Percentiles rank a stretch among this genome's conserved stretches.
Conservation (phyloP, 2,329 filamentous ascomycete genomes). For the Leptographium galeiforme region DNA sequence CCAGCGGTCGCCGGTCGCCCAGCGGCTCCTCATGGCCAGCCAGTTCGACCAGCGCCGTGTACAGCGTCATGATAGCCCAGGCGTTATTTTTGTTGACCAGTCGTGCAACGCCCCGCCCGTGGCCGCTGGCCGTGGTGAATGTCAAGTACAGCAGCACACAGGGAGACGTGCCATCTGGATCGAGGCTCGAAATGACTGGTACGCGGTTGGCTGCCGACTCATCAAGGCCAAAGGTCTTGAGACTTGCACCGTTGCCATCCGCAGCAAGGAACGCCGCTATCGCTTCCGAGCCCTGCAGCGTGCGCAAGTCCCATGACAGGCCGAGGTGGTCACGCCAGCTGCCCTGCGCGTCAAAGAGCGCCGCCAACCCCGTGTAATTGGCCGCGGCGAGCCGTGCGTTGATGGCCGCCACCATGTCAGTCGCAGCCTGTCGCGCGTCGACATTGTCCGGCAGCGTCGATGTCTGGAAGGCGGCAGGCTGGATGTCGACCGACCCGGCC, state of each 20-base stretch:
- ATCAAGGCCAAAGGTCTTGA: constrained; percentile 32
- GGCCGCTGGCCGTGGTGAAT: constrained; percentile 38
- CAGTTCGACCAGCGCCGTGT: constrained; percentile 43
- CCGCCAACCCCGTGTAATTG: constrained; percentile 20
- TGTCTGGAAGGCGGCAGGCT: constrained; percentile 28
- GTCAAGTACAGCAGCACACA: constrained; percentile 45
- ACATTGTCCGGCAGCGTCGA: constrained; percentile 15
- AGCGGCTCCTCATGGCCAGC: constrained; percentile 38
- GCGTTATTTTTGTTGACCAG: constrained; percentile 26
- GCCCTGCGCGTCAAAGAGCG: constrained; percentile 29
- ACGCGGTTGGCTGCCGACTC: constrained; percentile 26
- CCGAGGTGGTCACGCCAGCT: constrained; percentile 48
- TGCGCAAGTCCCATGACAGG: constrained; percentile 42
- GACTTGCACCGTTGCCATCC: constrained; percentile 18
- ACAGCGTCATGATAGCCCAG: constrained; percentile 54
- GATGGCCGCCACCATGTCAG: constrained; percentile 23
- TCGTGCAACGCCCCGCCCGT: constrained; percentile 41
- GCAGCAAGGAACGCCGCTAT: constrained; percentile 26
- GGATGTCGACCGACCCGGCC: constrained; percentile 42
- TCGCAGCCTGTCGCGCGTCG: constrained; percentile 24
- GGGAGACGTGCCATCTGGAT: constrained; percentile 31
- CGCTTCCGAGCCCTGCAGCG: constrained; percentile 27
- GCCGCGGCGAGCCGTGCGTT: constrained; percentile 25
- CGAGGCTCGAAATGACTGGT: constrained; percentile 32
- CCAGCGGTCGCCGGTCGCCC: constrained; percentile 33